Percentiles rank a stretch among this genome's conserved stretches.
Conservation (phyloP, 768 basidiomycete species). For the Suillus occidentalis region DNA sequence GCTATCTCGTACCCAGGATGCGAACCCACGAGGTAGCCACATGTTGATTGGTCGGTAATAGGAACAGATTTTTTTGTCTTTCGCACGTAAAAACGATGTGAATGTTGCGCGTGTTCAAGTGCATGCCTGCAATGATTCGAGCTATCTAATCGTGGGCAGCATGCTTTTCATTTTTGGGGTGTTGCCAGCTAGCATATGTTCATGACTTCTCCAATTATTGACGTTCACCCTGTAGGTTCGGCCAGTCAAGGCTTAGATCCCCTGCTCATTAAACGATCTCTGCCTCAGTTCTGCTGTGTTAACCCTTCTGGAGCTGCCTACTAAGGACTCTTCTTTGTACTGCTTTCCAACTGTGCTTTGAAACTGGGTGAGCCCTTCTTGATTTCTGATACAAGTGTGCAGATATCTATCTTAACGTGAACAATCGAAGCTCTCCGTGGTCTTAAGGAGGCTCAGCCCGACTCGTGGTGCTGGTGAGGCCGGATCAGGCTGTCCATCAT, state of each 20-base stretch:
- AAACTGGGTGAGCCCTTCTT: neutral
- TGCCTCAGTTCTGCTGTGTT: neutral
- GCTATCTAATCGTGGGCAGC: slow-evolving; percentile 1
- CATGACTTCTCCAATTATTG: neutral
- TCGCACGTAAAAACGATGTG: neutral
- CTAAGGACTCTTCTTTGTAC: neutral
- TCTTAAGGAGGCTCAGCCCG: slow-evolving; percentile 3
- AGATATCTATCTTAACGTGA: neutral
- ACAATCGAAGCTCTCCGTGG: neutral
- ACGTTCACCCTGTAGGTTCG: neutral
- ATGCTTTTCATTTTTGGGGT: slow-evolving; percentile 4
- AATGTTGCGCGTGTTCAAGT: neutral
- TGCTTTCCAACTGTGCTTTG: neutral
- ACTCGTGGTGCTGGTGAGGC: slow-evolving; percentile 5
- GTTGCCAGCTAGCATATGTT: neutral
- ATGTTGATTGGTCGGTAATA: neutral
- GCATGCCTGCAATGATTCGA: neutral
- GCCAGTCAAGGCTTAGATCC: neutral
- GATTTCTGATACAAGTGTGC: neutral
- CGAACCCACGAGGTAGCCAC: neutral
- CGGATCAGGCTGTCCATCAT: neutral
- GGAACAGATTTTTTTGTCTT: neutral
- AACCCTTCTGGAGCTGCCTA: neutral
- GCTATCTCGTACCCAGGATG: neutral
- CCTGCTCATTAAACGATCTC: neutral